phyloP scores from a whole-genome alignment of 768 basidiomycete genomes.

The Mycena indigotica region DNA sequence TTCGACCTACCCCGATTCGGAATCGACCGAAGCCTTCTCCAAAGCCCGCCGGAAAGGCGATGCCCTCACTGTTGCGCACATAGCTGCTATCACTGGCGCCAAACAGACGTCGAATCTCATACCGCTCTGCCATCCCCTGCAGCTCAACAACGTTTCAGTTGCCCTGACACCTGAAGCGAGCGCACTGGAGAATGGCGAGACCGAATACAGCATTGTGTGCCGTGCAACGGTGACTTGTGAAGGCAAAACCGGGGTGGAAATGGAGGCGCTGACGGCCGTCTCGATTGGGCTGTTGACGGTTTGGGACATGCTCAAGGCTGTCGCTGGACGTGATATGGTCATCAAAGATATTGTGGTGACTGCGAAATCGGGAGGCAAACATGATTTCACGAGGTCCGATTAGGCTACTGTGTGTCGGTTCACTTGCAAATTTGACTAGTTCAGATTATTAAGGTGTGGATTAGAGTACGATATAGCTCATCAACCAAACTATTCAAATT shows the following conservation, averaged over 20 bases:
- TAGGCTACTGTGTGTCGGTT: background rate
- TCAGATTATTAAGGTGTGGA: too few relatives aligned
- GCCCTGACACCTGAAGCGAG: slow-evolving; percentile 50
- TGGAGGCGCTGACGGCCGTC: slow-evolving; percentile 91
- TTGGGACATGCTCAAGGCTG: slow-evolving; percentile 93
- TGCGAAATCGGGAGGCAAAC: slow-evolving; percentile 68
- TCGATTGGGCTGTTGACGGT: slow-evolving; percentile 77
- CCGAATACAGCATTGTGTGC: slow-evolving; percentile 58
- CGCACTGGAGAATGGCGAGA: slow-evolving; percentile 9
- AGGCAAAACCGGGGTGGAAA: slow-evolving; percentile 87
- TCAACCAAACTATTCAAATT: slow-evolving; percentile 17
- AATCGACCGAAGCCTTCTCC: slow-evolving; percentile 19
- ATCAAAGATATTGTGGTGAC: slow-evolving; percentile 69
- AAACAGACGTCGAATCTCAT: slow-evolving; percentile 85
- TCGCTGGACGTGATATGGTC: slow-evolving; percentile 85
- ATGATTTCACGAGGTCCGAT: slow-evolving; percentile 51
- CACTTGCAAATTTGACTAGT: too few relatives aligned
- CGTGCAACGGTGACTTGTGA: slow-evolving; percentile 71
- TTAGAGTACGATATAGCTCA: too few relatives aligned
- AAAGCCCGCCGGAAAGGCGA: slow-evolving; percentile 71
- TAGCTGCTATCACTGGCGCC: slow-evolving; percentile 86
- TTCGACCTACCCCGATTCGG: slow-evolving; percentile 36
- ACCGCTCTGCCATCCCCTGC: slow-evolving; percentile 86
- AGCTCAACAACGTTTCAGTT: slow-evolving; percentile 71
- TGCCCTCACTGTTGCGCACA: slow-evolving; percentile 71